phyloP scores from a whole-genome alignment of 805 yeast genomes.

The Cyberlindnera meyerae region DNA sequence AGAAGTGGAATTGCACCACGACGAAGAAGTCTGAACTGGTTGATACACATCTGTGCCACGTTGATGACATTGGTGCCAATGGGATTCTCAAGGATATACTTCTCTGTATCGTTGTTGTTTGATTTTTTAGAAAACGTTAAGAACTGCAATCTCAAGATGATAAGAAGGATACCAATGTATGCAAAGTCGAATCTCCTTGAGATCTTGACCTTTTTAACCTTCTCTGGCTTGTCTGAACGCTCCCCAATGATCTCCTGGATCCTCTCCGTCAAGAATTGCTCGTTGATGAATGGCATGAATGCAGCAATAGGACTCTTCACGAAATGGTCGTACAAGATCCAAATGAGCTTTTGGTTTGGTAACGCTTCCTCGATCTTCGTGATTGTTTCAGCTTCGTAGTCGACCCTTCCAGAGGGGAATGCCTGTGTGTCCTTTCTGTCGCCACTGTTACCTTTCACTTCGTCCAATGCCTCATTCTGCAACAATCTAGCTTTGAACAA shows the following conservation, averaged over 20 bases:
- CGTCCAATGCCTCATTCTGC: slow-evolving; percentile 36
- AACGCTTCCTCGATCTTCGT: slow-evolving; percentile 18
- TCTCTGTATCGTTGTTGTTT: slow-evolving; percentile 17
- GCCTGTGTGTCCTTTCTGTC: slow-evolving; percentile 14
- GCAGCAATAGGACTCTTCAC: slow-evolving; percentile 17
- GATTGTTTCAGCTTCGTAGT: slow-evolving; percentile 21
- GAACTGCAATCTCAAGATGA: slow-evolving; percentile 22
- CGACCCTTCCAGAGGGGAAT: slow-evolving; percentile 7
- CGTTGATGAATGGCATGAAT: slow-evolving; percentile 26
- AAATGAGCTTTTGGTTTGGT: slow-evolving; percentile 21
- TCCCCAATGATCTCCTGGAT: slow-evolving; percentile 11
- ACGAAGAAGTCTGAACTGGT: slow-evolving; percentile 47
- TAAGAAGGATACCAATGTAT: slow-evolving; percentile 18
- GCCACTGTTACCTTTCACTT: slow-evolving; percentile 20
- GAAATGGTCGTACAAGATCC: slow-evolving; percentile 22
- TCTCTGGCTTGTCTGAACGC: slow-evolving; percentile 9
- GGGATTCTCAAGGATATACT: slow-evolving; percentile 42
- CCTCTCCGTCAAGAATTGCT: slow-evolving; percentile 15
- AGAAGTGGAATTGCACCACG: slow-evolving; percentile 45
- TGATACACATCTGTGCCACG: slow-evolving; percentile 50
- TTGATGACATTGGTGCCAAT: slow-evolving; percentile 40
- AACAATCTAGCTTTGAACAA: slow-evolving; percentile 29
- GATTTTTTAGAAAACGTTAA: slow-evolving; percentile 18
- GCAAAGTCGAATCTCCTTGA: slow-evolving; percentile 25
- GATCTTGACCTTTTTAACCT: slow-evolving; percentile 10